Evolutionary conservation across 176 grass and related monocot genomes (phyloP).

Genomic region (Hordeum vulgare): DNA sequence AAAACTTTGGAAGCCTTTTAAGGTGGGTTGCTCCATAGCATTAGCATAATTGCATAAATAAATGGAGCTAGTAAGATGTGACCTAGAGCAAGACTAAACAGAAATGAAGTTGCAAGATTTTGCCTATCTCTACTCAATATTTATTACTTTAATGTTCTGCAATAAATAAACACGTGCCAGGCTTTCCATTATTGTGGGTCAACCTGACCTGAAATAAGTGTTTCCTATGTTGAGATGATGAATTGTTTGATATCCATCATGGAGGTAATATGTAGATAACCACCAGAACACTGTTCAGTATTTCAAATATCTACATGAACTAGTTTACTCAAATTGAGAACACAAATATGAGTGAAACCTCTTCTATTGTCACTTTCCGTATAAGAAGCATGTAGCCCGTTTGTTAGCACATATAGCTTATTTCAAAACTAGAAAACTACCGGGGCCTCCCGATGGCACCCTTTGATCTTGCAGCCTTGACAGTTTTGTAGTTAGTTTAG

Average conservation of each 20-base stretch:
- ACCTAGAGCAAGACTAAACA: background rate
- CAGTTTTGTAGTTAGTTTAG: too few species aligned
- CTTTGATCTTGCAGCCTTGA: too few species aligned
- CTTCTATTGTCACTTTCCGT: background rate
- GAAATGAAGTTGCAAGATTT: background rate
- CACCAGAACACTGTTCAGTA: background rate
- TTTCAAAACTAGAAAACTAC: slow-evolving; percentile 34
- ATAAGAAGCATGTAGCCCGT: background rate
- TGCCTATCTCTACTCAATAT: background rate
- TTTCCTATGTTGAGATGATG: background rate
- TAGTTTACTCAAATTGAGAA: background rate
- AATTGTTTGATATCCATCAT: background rate
- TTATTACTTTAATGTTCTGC: background rate
- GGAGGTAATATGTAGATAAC: background rate
- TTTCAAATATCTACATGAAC: background rate
- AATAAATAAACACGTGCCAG: background rate
- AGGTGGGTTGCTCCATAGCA: background rate
- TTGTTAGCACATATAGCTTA: background rate
- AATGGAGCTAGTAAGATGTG: background rate
- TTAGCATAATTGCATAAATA: background rate
- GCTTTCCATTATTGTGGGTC: background rate
- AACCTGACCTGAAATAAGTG: background rate
- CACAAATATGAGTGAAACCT: background rate
- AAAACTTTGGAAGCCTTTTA: background rate
- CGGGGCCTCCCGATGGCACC: background rate